Evolutionary conservation across 371 early-diverging fungal species (phyloP).

Genomic region (Mucor racemosus): DNA sequence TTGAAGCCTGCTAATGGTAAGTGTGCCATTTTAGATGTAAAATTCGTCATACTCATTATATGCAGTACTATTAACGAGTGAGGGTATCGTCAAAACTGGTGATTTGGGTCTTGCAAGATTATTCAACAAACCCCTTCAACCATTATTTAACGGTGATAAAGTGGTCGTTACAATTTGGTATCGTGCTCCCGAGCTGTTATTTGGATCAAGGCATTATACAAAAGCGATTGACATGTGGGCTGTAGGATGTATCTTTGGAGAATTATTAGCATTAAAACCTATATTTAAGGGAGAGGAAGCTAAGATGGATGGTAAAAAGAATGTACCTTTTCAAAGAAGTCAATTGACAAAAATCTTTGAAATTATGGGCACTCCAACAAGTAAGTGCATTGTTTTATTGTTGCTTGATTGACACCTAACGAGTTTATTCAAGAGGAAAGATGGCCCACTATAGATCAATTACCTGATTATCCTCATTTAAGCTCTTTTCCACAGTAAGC

Average conservation of each 20-base stretch:
- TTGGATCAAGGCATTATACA: constrained; percentile 92
- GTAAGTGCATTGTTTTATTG: constrained; percentile 48
- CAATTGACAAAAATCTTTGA: constrained; percentile 92
- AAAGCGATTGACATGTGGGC: constrained; percentile 96
- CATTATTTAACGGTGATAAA: constrained; percentile 87
- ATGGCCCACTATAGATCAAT: constrained; percentile 78
- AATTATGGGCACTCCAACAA: constrained; percentile 86
- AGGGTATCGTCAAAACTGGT: constrained; percentile 88
- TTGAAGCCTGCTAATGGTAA: constrained; percentile 88
- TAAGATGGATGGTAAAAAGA: constrained; percentile 88
- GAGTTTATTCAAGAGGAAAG: constrained; percentile 62
- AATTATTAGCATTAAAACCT: constrained; percentile 84
- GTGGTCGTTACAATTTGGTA: constrained; percentile 99
- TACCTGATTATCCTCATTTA: constrained; percentile 74
- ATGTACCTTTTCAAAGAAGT: constrained; percentile 88
- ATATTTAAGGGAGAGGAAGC: constrained; percentile 96
- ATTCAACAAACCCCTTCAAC: constrained; percentile 81
- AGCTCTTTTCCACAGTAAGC: constrained; percentile 62
- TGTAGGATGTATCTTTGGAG: constrained; percentile 95
- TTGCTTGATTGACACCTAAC: background rate
- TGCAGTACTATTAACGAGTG: constrained; percentile 78
- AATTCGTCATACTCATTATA: background rate
- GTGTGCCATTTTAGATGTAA: background rate
- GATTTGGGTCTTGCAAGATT: constrained; percentile 92
- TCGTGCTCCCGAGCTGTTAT: constrained; percentile 93